These are phyloP conservation scores for Aspergillus quadricinctus DNA, from an alignment of 2,329 filamentous ascomycete genomes.

Conservation along the genomic window DNA sequence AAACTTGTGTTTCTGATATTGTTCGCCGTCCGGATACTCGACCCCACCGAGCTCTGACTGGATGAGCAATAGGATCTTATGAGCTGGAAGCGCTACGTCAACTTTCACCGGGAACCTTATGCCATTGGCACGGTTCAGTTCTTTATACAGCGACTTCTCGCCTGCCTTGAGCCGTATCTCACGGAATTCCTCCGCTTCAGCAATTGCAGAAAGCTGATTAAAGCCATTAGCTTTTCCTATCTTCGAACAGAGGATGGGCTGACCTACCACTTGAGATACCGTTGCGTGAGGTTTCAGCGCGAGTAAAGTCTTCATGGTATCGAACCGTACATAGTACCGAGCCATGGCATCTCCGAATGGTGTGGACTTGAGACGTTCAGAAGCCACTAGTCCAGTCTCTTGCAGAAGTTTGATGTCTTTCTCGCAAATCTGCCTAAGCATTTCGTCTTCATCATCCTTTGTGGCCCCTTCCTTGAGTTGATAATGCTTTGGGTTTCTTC, in stretches of 20 bases:
- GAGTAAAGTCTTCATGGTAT: constrained; percentile 71
- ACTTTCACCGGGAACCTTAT: constrained; percentile 70
- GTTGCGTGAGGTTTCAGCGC: constrained; percentile 57
- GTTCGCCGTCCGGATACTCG: constrained; percentile 58
- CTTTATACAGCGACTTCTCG: constrained; percentile 66
- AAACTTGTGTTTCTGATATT: constrained; percentile 50
- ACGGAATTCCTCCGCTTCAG: constrained; percentile 67
- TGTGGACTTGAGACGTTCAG: constrained; percentile 56
- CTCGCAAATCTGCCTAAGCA: constrained; percentile 66
- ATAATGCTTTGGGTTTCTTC: constrained; percentile 68
- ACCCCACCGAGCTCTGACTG: constrained; percentile 67
- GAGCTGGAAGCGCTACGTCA: constrained; percentile 59
- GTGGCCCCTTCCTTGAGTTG: constrained; percentile 54
- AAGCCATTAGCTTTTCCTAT: constrained; percentile 7
- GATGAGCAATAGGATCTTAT: constrained; percentile 75
- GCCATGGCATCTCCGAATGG: constrained; percentile 78
- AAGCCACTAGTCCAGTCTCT: constrained; percentile 54
- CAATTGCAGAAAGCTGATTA: constrained; percentile 59
- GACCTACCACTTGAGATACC: constrained; percentile 64
- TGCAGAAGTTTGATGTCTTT: constrained; percentile 64
- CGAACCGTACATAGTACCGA: constrained; percentile 72
- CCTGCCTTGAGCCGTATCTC: constrained; percentile 66
- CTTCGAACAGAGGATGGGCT: not conserved
- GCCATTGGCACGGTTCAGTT: constrained; percentile 64
- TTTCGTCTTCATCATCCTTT: constrained; percentile 54